A percentile compares a stretch with the other conserved stretches of the same genome.
These are phyloP conservation scores for Fomes fomentarius DNA, from an alignment of 1,284 basidiomycete genomes.

Conservation along the genomic window DNA sequence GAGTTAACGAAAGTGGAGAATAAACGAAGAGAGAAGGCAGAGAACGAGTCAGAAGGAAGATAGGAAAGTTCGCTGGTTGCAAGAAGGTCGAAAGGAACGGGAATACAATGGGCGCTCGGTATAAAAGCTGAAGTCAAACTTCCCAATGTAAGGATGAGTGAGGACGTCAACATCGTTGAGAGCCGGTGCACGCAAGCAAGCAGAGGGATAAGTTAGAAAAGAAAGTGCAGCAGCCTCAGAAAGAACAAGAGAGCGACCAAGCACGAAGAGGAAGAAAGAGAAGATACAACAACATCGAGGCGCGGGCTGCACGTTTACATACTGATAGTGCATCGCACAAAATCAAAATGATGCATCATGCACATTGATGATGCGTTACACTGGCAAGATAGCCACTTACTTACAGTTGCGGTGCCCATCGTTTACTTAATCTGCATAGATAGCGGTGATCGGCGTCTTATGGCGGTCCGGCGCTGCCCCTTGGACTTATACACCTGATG, in stretches of 20 bases:
- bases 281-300: background rate
- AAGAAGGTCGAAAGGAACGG: constrained; percentile 1
- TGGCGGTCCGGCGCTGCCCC: too few relatives aligned
- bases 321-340: too few relatives aligned
- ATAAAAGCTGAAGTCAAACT: background rate
- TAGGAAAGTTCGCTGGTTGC: background rate
- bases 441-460: too few relatives aligned
- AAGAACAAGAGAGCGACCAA: background rate
- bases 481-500: too few relatives aligned
- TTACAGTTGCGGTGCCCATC: too few relatives aligned
- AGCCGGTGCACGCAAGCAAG: background rate
- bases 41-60: background rate
- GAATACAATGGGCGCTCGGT: background rate
- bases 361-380: too few relatives aligned
- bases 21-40: background rate
- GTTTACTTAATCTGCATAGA: too few relatives aligned
- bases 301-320: background rate
- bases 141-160: background rate
- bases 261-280: background rate
- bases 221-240: background rate
- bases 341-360: too few relatives aligned
- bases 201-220: background rate
- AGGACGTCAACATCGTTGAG: background rate
- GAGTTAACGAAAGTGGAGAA: background rate
- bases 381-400: too few relatives aligned